Evolutionary conservation across 2,329 filamentous ascomycete genomes (phyloP), one percentile per base, ranked within the genome.

Genomic region (Sordariomycetes sp.): DNA sequence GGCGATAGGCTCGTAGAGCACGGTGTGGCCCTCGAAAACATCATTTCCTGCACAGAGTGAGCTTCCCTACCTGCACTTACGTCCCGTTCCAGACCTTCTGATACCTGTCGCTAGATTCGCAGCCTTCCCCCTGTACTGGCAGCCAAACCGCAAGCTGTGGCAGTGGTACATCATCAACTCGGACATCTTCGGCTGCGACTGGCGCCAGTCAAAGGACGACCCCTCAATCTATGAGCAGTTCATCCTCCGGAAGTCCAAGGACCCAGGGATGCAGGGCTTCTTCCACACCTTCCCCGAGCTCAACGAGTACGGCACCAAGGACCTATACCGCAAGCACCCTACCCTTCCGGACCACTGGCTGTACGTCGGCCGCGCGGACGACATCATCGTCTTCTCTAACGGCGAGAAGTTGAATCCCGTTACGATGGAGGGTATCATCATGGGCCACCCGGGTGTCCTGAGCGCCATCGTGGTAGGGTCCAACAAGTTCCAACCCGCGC

Each of bases 391-490:
- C 17, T 72, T 80, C 42, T 73, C 70, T 1, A 77, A 73, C 53
- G 76, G 76, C 28, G 74, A 78, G 65, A 79, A 79, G 63, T 61
- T 78, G 7, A 79, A 79, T 59, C 64, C 65, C 2, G 64, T 74
- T 3, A 69, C 66, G 2, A 73, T 77, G 39, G 76, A 78, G 60
- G 61, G 64, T 0, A 67, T 66, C 15, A 62, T 79, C 2, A 59
- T 62, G 4, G 64, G 63, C 13, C 74, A 77, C 52, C 69, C 72
- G 0, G 60, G 65, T 1, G 61, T 79, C 39, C 69, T 67, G 12
- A 70, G 70, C 2, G 73, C 71, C 0, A 12, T 78, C 1, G 72
- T 79, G 1, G 73, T 78, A 0, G 78, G 78, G 2, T 62, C 69
- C 15, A 68, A 71, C 50, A 66, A 62, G 2, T 76, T 80, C 61